Conservation (phyloP, 2,329 filamentous ascomycete species). For the Talaromyces sp. region DNA sequence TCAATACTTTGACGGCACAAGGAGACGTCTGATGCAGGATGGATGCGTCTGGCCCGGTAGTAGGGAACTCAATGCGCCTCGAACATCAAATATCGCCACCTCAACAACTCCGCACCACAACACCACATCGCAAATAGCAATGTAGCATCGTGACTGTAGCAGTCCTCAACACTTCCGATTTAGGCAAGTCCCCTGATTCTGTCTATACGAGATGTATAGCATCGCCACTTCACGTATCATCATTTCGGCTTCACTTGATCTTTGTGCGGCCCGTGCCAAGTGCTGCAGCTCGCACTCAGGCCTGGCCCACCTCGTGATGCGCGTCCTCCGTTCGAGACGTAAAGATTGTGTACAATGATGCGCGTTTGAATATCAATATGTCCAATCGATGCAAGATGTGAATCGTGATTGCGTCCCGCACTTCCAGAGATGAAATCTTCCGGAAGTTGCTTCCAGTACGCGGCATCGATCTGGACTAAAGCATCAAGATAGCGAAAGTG, state of each 20-base stretch:
- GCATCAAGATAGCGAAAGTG: background rate
- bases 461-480: background rate
- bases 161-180: background rate
- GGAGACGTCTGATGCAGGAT: background rate
- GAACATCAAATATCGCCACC: background rate
- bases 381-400: background rate
- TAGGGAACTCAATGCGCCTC: background rate
- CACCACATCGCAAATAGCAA: background rate
- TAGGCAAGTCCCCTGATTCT: background rate
- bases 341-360: background rate
- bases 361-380: background rate
- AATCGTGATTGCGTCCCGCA: background rate
- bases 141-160: slow-evolving; percentile 7
- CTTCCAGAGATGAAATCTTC: background rate
- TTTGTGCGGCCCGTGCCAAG: background rate
- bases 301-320: background rate
- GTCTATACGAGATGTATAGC: background rate
- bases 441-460: background rate
- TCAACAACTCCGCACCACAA: background rate
- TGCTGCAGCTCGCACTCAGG: background rate
- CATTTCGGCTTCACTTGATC: background rate
- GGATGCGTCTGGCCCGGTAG: background rate
- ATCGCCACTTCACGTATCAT: background rate
- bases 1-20: background rate
- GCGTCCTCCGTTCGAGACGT: background rate